phyloP scores from a whole-genome alignment of 2,329 filamentous ascomycete species.

The Alternaria atra region DNA sequence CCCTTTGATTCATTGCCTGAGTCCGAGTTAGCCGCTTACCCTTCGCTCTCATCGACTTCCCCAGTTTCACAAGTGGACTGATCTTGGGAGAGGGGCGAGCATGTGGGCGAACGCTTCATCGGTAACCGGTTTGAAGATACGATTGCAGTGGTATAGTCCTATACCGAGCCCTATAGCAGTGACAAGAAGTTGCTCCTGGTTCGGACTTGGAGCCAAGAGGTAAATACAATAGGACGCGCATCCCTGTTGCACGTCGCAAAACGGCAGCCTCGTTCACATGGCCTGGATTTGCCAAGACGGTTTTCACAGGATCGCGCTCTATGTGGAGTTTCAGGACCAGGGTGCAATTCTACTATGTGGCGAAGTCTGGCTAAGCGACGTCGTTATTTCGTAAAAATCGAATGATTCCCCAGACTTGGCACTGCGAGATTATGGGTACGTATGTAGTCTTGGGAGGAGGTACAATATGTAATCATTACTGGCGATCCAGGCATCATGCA shows the following conservation, averaged over 20 bases:
- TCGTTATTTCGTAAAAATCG: slow-evolving; percentile 1
- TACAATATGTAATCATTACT: not conserved
- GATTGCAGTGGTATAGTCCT: not conserved
- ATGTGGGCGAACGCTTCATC: slow-evolving; percentile 16
- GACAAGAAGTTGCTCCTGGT: slow-evolving; percentile 4
- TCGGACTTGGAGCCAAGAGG: not conserved
- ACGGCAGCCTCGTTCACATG: not conserved
- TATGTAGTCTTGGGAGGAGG: not conserved
- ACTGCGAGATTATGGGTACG: not conserved
- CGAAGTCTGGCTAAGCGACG: not conserved
- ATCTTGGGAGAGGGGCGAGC: not conserved
- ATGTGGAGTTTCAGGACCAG: slow-evolving; percentile 7
- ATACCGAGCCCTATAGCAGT: not conserved
- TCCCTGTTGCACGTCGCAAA: slow-evolving; percentile 20
- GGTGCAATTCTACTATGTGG: not conserved
- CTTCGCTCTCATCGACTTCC: not conserved
- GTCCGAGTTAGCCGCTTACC: slow-evolving; percentile 12
- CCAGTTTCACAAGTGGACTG: slow-evolving; percentile 5
- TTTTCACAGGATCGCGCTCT: not conserved
- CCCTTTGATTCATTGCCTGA: slow-evolving; percentile 27
- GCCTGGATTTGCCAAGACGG: slow-evolving; percentile 15
- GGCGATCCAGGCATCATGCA: not conserved
- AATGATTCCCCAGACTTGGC: slow-evolving; percentile 2
- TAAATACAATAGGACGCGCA: slow-evolving; percentile 10
- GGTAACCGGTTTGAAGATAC: slow-evolving; percentile 5